Evolutionary conservation across 176 grass and related monocot species (phyloP), one percentile per base, ranked within the genome.

Genomic region (Eleusine indica): DNA sequence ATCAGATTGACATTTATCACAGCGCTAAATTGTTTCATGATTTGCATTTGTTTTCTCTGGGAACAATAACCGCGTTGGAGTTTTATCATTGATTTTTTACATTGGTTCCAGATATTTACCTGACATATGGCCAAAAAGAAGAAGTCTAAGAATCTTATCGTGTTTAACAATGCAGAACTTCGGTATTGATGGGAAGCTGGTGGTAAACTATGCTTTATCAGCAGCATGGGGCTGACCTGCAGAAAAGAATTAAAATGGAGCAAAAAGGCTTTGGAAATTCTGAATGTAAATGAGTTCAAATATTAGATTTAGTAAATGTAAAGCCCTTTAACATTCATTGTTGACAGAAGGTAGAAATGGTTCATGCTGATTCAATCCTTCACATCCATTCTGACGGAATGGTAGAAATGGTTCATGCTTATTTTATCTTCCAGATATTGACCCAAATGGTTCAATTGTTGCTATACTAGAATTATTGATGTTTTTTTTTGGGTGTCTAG

Each of bases 161-260:
- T 64, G 10, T 64, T 81, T 86, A 46, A 43, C 39, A 52, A 22
- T 94, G 89, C 87, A 97, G 91, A 97, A 87, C 66, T 94, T 94
- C 80, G 91, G 91, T 61, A 88, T 94, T 71, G 94, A 97, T 41
- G 87, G 94, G 19, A 97, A 94, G 63, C 82, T 97, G 79, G 89
- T 97, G 39, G 94, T 97, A 51, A 94, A 97, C 66, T 97, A 97
- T 86, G 91, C 94, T 81, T 91, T 92, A 30, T 97, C 89, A 1
- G 89, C 87, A 68, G 94, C 91, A 54, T 97, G 91, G 91, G 94
- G 91, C 19, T 97, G 49, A 69, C 19, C 39, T 70, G 43, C 22
- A n/a, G 66, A 38, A 65, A 77, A 49, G 19, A 79, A 39, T 5
- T 47, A 5, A 8, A 39, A 69, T 87, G 30, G 41, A 35, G 2